Evolutionary conservation across 192 early-diverging fungal genomes (phyloP).

Genomic region (Coemansia sp.): DNA sequence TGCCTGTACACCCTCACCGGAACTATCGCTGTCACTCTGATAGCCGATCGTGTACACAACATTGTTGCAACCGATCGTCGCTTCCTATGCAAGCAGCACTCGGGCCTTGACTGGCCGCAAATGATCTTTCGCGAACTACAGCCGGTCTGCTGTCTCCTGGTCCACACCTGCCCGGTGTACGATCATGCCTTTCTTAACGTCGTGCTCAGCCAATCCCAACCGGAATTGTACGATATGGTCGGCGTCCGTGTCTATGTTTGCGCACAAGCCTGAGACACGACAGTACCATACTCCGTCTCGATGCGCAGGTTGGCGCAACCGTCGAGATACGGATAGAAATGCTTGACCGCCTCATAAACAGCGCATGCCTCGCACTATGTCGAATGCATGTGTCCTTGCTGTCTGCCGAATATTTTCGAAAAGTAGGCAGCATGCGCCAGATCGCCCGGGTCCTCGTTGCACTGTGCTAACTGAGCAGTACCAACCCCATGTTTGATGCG

Average conservation of each 20-base stretch:
- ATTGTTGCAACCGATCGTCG: neutral
- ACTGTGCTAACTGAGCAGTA: neutral
- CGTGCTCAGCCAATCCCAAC: slow-evolving; percentile 3
- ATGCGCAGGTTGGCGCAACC: slow-evolving; percentile 21
- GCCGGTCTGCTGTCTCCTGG: slow-evolving; percentile 13
- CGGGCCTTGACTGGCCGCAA: neutral
- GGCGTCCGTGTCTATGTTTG: neutral
- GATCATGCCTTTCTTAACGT: slow-evolving; percentile 7
- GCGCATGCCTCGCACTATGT: slow-evolving; percentile 21
- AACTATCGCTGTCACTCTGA: neutral
- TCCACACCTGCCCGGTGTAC: slow-evolving; percentile 5
- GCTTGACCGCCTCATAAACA: slow-evolving; percentile 13
- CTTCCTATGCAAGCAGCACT: neutral
- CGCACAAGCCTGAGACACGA: neutral
- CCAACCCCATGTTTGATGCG: neutral
- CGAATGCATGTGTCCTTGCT: slow-evolving; percentile 17
- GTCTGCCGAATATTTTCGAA: slow-evolving; percentile 24
- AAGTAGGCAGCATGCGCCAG: slow-evolving; percentile 25
- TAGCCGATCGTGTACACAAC: slow-evolving; percentile 1
- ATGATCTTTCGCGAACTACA: slow-evolving; percentile 4
- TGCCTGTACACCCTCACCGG: neutral
- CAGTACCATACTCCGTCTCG: slow-evolving; percentile 16
- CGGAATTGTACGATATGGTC: slow-evolving; percentile 7
- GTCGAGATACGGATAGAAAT: slow-evolving; percentile 24
- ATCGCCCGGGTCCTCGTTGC: neutral